Percentiles rank a stretch among this genome's conserved stretches.
These are phyloP conservation scores for Odontarrhena argentea DNA, from an alignment of 345 rosid genomes.

Conservation along the genomic window DNA sequence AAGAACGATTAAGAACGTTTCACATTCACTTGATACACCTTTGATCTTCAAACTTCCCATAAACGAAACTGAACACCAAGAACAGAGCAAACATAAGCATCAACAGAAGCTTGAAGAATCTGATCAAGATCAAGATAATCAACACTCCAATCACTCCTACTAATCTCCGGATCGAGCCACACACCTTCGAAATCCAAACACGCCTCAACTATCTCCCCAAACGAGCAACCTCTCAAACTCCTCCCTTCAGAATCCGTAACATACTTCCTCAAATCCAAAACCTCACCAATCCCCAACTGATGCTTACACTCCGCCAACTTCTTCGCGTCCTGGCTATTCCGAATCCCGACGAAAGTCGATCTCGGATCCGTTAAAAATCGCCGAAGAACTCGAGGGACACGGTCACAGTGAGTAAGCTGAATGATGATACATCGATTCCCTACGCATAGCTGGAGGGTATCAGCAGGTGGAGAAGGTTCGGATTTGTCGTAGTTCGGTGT, in stretches of 20 bases:
- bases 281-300: conserved; percentile 23
- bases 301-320: conserved; percentile 18
- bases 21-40: not conserved
- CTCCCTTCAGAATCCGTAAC: not conserved
- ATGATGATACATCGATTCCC: conserved; percentile 41
- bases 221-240: conserved; percentile 22
- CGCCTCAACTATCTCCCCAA: conserved; percentile 40
- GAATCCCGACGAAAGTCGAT: too few species aligned
- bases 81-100: conserved; percentile 34
- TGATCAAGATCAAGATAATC: conserved; percentile 31
- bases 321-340: conserved; percentile 29
- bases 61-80: conserved; percentile 35
- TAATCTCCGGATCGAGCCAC: conserved; percentile 25
- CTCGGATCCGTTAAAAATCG: conserved; percentile 24
- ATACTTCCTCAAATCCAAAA: conserved; percentile 38
- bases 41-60: conserved; percentile 1
- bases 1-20: too few species aligned
- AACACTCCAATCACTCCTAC: conserved; percentile 46
- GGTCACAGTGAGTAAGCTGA: conserved; percentile 28
- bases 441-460: conserved; percentile 45
- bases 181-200: conserved; percentile 40
- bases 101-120: conserved; percentile 40
- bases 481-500: not conserved
- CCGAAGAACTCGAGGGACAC: conserved; percentile 28
- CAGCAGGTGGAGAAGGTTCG: not conserved